Evolutionary conservation across 257 asterid species (phyloP).

Genomic region (Solanum phureja): DNA sequence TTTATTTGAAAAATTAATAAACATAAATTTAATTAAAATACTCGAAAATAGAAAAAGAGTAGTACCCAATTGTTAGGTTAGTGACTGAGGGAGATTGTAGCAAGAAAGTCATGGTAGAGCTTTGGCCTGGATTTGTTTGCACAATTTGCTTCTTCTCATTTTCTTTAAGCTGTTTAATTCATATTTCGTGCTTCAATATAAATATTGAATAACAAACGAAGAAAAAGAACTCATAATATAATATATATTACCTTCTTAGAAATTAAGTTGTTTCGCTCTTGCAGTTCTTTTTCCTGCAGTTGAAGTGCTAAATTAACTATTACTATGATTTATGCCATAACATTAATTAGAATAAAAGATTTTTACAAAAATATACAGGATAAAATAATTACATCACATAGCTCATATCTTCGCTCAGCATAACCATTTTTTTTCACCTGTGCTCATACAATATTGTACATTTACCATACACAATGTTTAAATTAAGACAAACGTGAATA

Average conservation of each 20-base stretch:
- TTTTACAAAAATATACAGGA: too few relatives aligned
- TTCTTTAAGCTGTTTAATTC: neutral
- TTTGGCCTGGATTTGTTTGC: conserved; percentile 5
- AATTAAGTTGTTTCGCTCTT: conserved; percentile 36
- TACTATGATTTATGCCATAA: neutral
- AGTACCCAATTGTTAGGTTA: conserved; percentile 29
- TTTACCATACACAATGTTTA: neutral
- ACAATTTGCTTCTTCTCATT: neutral
- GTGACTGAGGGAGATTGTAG: conserved; percentile 4
- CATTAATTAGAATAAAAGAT: neutral
- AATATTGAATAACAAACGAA: too few relatives aligned
- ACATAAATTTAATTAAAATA: neutral
- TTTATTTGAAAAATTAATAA: too few relatives aligned
- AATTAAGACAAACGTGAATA: neutral
- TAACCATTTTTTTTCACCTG: neutral
- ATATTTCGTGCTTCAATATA: too few relatives aligned
- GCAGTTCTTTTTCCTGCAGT: conserved; percentile 48
- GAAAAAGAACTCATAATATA: neutral
- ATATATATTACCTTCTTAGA: conserved; percentile 39
- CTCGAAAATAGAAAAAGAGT: neutral
- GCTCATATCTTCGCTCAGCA: neutral
- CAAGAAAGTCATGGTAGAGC: neutral
- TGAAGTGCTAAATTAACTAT: neutral
- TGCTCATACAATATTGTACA: neutral
- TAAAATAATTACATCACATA: neutral